These are phyloP conservation scores for Suillus luteus DNA, from an alignment of 768 basidiomycete species.

Conservation along the genomic window DNA sequence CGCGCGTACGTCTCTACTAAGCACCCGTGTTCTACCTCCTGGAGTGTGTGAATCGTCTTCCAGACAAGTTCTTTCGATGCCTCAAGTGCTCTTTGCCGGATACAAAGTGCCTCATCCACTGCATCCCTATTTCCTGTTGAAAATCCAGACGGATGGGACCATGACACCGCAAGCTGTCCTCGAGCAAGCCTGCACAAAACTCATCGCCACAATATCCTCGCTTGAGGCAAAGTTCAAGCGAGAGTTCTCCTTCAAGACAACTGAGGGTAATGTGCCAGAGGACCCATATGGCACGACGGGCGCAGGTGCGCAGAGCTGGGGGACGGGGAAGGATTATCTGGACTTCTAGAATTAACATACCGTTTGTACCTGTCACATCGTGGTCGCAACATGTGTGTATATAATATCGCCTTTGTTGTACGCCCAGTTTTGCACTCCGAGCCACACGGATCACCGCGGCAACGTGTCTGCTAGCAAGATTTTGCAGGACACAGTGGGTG, in stretches of 20 bases:
- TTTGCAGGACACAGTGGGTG: background rate
- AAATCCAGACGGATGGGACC: slow-evolving; percentile 92
- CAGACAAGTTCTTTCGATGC: slow-evolving; percentile 90
- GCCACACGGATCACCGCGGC: slow-evolving; percentile 3
- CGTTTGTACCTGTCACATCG: slow-evolving; percentile 3
- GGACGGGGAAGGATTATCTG: slow-evolving; percentile 52
- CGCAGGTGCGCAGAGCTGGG: slow-evolving; percentile 45
- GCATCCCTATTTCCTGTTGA: slow-evolving; percentile 91
- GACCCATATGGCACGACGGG: slow-evolving; percentile 52
- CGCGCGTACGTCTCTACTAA: slow-evolving; percentile 64
- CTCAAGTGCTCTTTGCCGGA: slow-evolving; percentile 90
- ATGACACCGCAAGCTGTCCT: slow-evolving; percentile 81
- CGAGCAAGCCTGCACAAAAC: slow-evolving; percentile 78
- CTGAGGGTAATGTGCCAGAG: slow-evolving; percentile 49
- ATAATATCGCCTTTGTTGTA: background rate
- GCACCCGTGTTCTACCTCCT: slow-evolving; percentile 17
- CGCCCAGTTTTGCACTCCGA: background rate
- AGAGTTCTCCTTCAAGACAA: slow-evolving; percentile 80
- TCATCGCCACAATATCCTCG: slow-evolving; percentile 70
- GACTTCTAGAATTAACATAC: slow-evolving; percentile 45
- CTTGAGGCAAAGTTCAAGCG: slow-evolving; percentile 79
- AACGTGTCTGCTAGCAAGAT: background rate
- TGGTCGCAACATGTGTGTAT: background rate
- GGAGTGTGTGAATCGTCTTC: slow-evolving; percentile 7
- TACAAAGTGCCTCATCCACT: slow-evolving; percentile 98